phyloP scores from a whole-genome alignment of 2,329 filamentous ascomycete genomes.

The Colletotrichum tamarilloi region DNA sequence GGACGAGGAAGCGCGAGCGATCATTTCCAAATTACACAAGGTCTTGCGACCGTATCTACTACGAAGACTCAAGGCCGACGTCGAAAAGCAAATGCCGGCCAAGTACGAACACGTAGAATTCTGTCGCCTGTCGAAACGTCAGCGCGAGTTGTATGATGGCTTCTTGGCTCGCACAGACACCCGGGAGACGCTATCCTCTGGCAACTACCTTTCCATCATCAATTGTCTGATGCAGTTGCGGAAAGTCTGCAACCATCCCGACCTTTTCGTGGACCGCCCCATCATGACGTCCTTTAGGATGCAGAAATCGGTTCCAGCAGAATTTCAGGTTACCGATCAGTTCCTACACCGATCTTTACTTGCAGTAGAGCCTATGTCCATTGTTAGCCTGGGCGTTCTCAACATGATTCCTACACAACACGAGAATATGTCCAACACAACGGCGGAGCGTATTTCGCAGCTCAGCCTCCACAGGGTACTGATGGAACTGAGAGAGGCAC shows the following conservation, averaged over 20 bases:
- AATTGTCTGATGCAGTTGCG: conserved; percentile 97
- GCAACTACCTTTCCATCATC: conserved; percentile 98
- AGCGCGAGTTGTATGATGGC: conserved; percentile 95
- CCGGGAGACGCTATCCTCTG: conserved; percentile 86
- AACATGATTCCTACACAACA: conserved; percentile 80
- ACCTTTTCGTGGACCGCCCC: conserved; percentile 93
- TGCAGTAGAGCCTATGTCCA: conserved; percentile 69
- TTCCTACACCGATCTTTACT: conserved; percentile 75
- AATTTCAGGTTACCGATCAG: conserved; percentile 79
- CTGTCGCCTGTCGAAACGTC: conserved; percentile 93
- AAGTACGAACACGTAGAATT: conserved; percentile 98
- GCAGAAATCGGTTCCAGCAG: conserved; percentile 79
- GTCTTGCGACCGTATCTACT: conserved; percentile 93
- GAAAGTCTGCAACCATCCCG: conserved; percentile 98
- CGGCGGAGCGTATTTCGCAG: conserved; percentile 68
- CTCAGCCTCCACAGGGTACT: conserved; percentile 78
- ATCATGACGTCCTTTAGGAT: conserved; percentile 98
- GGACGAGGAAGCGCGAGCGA: conserved; percentile 91
- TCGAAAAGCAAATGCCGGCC: conserved; percentile 98
- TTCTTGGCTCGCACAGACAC: conserved; percentile 94
- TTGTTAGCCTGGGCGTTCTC: conserved; percentile 79
- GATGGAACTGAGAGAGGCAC: conserved; percentile 77
- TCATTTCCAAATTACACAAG: conserved; percentile 93
- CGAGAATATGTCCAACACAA: conserved; percentile 70
- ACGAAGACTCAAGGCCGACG: conserved; percentile 91